Evolutionary conservation across 805 yeast genomes (phyloP).

Genomic region (Myxozyma melibiosi): DNA sequence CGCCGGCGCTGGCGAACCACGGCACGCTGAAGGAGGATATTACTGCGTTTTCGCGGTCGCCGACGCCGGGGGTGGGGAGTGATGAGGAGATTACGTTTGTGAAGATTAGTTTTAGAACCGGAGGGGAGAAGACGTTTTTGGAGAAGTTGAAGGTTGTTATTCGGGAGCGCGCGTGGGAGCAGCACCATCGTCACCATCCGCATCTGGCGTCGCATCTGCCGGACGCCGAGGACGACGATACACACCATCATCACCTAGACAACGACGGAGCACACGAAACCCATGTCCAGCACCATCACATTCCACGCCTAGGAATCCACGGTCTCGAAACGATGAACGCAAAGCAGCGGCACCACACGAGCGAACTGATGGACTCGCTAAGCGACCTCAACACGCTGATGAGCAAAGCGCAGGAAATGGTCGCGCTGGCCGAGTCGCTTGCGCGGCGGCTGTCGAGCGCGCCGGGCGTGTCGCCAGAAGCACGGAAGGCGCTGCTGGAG

Average conservation of each 20-base stretch:
- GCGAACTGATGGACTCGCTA: conserved; percentile 66
- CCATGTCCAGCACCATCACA: conserved; percentile 1
- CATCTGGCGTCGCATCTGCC: no score
- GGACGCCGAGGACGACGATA: no score
- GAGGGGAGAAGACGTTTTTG: conserved; percentile 62
- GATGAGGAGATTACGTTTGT: conserved; percentile 42
- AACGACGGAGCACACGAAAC: background rate
- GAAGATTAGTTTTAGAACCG: conserved; percentile 74
- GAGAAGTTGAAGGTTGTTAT: conserved; percentile 50
- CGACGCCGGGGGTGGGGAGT: conserved; percentile 5
- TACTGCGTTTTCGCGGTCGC: conserved; percentile 15
- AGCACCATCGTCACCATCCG: background rate
- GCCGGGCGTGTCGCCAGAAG: conserved; percentile 44
- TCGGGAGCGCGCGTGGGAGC: conserved; percentile 55
- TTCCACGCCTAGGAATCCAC: conserved; percentile 59
- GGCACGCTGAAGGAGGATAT: conserved; percentile 33
- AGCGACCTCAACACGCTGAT: conserved; percentile 76
- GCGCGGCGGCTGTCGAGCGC: conserved; percentile 39
- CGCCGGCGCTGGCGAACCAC: conserved; percentile 36
- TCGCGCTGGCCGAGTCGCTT: conserved; percentile 50
- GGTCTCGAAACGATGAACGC: conserved; percentile 65
- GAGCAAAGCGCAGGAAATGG: conserved; percentile 75
- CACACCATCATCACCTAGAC: no score
- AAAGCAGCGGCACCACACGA: conserved; percentile 58
- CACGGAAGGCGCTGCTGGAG: conserved; percentile 42